Evolutionary conservation across 2,329 filamentous ascomycete species (phyloP).

Genomic region (Daldinia eschscholtzii): DNA sequence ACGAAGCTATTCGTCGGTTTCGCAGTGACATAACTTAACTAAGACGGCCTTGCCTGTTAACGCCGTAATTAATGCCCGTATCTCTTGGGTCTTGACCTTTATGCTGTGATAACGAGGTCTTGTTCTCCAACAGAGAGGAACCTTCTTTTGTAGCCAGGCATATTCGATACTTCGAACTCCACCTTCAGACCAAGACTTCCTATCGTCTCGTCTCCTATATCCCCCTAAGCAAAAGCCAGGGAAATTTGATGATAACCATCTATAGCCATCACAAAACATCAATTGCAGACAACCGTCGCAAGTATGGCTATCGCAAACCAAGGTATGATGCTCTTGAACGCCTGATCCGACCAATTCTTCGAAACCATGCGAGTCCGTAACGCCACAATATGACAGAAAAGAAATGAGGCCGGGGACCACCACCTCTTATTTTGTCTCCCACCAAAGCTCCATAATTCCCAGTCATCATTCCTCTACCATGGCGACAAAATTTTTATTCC

Average conservation of each 20-base stretch:
- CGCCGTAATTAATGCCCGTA: constrained; percentile 14
- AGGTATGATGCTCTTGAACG: constrained; percentile 43
- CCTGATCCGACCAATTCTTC: constrained; percentile 33
- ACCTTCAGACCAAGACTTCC: constrained; percentile 2
- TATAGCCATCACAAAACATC: constrained; percentile 38
- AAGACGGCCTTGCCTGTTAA: constrained; percentile 9
- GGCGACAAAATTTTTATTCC: background rate
- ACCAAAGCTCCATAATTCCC: background rate
- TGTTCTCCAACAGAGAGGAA: background rate
- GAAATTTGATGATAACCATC: constrained; percentile 30
- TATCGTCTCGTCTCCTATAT: constrained; percentile 21
- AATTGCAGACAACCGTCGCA: constrained; percentile 20
- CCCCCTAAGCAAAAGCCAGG: constrained; percentile 24
- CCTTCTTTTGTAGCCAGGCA: constrained; percentile 9
- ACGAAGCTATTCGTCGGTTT: constrained; percentile 7
- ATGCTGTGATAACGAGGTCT: background rate
- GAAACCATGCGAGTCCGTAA: constrained; percentile 40
- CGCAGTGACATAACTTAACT: constrained; percentile 16
- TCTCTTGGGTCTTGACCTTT: constrained; percentile 6
- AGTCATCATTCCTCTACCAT: background rate
- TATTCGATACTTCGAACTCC: constrained; percentile 13
- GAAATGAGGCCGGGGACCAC: constrained; percentile 24
- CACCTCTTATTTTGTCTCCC: constrained; percentile 14
- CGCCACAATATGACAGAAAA: constrained; percentile 40
- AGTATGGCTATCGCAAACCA: constrained; percentile 24